These are phyloP conservation scores for Vinca minor DNA, from an alignment of 257 asterid genomes.

Conservation along the genomic window DNA sequence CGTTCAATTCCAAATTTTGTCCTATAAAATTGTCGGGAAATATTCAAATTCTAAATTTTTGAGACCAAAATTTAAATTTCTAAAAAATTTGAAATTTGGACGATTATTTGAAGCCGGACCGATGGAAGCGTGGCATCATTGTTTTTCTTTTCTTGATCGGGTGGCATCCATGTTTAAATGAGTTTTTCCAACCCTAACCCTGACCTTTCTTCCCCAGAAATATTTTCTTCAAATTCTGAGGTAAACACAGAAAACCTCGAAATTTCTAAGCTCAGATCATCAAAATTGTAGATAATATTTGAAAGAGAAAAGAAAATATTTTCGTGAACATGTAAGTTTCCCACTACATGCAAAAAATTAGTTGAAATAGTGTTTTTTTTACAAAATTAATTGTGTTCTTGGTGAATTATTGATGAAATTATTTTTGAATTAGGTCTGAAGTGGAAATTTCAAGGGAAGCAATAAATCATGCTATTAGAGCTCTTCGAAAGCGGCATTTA, in stretches of 20 bases:
- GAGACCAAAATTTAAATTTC: too few relatives aligned
- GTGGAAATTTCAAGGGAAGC: conserved; percentile 49
- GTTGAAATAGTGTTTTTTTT: not conserved
- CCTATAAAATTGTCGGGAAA: too few relatives aligned
- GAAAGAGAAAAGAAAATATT: not conserved
- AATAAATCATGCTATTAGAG: conserved; percentile 63
- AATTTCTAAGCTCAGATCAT: not conserved
- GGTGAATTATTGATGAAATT: too few relatives aligned
- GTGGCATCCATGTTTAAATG: too few relatives aligned
- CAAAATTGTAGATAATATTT: not conserved
- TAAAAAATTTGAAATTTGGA: too few relatives aligned
- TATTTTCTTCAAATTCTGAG: not conserved
- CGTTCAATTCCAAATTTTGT: too few relatives aligned
- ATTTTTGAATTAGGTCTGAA: conserved; percentile 43
- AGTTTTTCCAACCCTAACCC: too few relatives aligned
- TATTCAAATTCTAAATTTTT: too few relatives aligned
- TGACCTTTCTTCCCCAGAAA: not conserved
- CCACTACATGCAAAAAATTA: not conserved
- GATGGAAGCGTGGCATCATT: too few relatives aligned
- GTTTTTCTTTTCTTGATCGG: too few relatives aligned
- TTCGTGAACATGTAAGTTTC: not conserved
- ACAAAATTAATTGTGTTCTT: too few relatives aligned
- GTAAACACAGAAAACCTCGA: not conserved
- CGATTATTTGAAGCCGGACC: too few relatives aligned
- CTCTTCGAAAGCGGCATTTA: conserved; percentile 74